A percentile compares a stretch with the other conserved stretches of the same genome.
Conservation (phyloP, 805 yeast genomes). For the Monosporozyma siamensis region DNA sequence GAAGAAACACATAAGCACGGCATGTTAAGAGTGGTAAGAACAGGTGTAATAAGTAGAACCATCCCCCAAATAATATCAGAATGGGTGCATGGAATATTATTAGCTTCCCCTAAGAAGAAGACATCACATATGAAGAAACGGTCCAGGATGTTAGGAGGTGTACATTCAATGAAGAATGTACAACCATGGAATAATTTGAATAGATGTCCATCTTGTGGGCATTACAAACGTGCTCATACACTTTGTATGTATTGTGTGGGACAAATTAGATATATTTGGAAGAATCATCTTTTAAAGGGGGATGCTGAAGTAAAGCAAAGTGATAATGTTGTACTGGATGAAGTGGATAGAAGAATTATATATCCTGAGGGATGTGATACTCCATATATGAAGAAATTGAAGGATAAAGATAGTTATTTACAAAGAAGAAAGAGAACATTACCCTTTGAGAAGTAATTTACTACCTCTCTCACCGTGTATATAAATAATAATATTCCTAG, state of each 20-base stretch:
- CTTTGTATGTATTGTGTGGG: conserved; percentile 88
- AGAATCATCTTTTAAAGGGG: conserved; percentile 22
- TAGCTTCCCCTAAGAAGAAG: conserved; percentile 93
- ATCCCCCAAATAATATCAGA: not conserved
- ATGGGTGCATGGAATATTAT: conserved; percentile 44
- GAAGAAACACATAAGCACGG: no score
- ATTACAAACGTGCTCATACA: conserved; percentile 79
- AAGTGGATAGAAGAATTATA: conserved; percentile 51
- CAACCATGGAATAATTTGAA: conserved; percentile 67
- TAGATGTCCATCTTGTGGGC: conserved; percentile 94
- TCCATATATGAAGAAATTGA: conserved; percentile 36
- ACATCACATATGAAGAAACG: conserved; percentile 80
- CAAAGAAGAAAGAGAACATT: conserved; percentile 46
- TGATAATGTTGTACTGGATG: conserved; percentile 32
- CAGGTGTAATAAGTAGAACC: not conserved
- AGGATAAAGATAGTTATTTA: conserved; percentile 47
- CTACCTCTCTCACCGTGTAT: not conserved
- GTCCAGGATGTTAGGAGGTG: conserved; percentile 67
- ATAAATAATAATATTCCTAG: not conserved
- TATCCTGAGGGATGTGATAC: conserved; percentile 65
- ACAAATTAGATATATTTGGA: conserved; percentile 72
- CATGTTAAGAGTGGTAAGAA: not conserved
- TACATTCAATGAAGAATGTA: conserved; percentile 4
- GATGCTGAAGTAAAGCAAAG: conserved; percentile 12
- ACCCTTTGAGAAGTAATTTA: conserved; percentile 34